phyloP scores from a whole-genome alignment of 441 rosid species.

The Pelargonium australe region DNA sequence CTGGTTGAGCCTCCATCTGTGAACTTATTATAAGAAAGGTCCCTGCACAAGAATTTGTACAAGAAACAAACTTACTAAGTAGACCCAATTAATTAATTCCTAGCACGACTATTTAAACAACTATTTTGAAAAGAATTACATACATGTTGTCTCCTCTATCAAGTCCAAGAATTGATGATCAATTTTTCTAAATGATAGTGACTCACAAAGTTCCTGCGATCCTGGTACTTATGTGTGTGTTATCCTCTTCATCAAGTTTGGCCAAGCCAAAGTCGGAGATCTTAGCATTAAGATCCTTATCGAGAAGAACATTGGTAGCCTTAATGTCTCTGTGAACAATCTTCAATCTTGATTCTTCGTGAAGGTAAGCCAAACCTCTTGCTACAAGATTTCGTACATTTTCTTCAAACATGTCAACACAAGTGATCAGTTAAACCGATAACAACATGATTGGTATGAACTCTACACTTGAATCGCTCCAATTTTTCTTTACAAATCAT shows the following conservation, averaged over 20 bases:
- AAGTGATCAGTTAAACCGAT: too few species aligned
- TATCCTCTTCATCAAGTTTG: constrained; percentile 63
- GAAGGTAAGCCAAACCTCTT: constrained; percentile 44
- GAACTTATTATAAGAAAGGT: constrained; percentile 52
- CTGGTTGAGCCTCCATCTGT: constrained; percentile 10
- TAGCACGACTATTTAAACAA: too few species aligned
- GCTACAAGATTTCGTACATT: too few species aligned
- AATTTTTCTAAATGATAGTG: too few species aligned
- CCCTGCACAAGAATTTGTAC: constrained; percentile 31
- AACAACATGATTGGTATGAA: too few species aligned
- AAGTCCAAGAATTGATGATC: too few species aligned
- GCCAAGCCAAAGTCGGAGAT: constrained; percentile 71
- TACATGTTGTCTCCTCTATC: constrained; percentile 28
- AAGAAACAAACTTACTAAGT: background rate
- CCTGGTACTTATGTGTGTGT: constrained; percentile 51
- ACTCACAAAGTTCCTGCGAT: constrained; percentile 46
- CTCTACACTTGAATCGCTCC: too few species aligned
- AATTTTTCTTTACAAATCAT: too few species aligned
- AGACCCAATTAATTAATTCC: too few species aligned
- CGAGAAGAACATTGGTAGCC: constrained; percentile 40
- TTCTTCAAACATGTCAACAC: too few species aligned
- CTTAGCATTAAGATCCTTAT: constrained; percentile 31
- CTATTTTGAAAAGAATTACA: constrained; percentile 16
- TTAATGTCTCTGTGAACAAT: constrained; percentile 50
- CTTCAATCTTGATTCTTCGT: constrained; percentile 48